phyloP scores from a whole-genome alignment of 75 land plant genomes.

The Picea sitchensis region DNA sequence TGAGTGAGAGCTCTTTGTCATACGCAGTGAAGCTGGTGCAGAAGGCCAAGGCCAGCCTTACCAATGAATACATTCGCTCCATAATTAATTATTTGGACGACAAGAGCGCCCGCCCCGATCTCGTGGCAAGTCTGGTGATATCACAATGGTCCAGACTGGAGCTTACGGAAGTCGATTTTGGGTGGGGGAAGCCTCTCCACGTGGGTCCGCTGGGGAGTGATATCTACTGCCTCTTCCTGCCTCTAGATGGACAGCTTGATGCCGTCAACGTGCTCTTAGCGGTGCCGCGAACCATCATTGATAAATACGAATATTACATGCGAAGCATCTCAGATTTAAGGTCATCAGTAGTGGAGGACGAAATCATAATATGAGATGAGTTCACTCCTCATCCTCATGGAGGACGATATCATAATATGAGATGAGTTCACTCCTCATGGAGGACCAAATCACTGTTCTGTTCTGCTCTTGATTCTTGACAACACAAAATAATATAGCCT shows the following conservation, averaged over 20 bases:
- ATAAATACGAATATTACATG: constrained; percentile 40
- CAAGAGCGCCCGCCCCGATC: constrained; percentile 17
- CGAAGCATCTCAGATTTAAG: constrained; percentile 4
- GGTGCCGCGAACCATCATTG: constrained; percentile 37
- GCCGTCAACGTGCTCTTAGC: constrained; percentile 41
- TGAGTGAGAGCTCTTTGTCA: constrained; percentile 16
- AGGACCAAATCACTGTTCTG: no score
- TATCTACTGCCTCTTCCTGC: constrained; percentile 56
- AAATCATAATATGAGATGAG: no score
- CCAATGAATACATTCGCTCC: constrained; percentile 26
- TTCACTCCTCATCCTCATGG: no score
- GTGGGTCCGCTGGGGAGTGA: constrained; percentile 44
- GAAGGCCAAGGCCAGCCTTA: constrained; percentile 25
- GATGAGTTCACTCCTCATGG: no score
- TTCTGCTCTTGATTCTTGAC: no score
- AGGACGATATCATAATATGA: no score
- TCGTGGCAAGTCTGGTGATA: constrained; percentile 26
- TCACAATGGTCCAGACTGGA: constrained; percentile 49
- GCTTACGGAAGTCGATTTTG: constrained; percentile 44
- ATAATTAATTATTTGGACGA: constrained; percentile 27
- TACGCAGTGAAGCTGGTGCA: constrained; percentile 18
- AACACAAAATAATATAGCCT: no score
- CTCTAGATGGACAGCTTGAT: constrained; percentile 29
- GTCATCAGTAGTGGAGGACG: constrained; percentile 20
- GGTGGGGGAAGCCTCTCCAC: constrained; percentile 41